Evolutionary conservation across 148 eudicot species (phyloP), one percentile per base, ranked within the genome.

Genomic region (Nepenthes gracilis): DNA sequence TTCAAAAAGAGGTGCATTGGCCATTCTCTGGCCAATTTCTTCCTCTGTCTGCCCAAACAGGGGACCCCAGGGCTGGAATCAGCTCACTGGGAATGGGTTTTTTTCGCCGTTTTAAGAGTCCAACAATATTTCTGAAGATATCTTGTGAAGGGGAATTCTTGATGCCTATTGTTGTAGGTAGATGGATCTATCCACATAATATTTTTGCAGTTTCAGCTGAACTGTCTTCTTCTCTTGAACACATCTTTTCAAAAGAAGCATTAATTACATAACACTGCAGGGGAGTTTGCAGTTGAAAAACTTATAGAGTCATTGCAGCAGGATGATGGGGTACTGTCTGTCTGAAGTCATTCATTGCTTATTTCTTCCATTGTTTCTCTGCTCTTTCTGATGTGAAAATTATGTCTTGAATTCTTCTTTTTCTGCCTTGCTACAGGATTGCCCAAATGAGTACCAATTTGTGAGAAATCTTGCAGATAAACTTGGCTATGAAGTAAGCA

Each of bases 121-220:
- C 95, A 6, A 87, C 95, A 4, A 82, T 87, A 13, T 87, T 87
- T 67, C 86, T 87, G 60, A 87, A 82, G 67, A 76, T 82, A 43
- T 87, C 95, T 60, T 87, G 95, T 76, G 82, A 82, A 67, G 95
- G 77, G 68, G 90, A 87, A 64, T 84, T 72, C 61, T 54, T 87
- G 77, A 77, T 87, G 54, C 95, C 95, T 14, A 78, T 87, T 64
- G 69, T 73, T 68, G 95, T 87, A 62, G 95, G 95, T 84, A 82
- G 55, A 57, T 71, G 36, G 33, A 57, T 67, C 66, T 59, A 37
- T 47, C 34, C 23, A 9, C 34, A 32, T 55, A 13, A 9, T 23
- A 14, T n/a, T 61, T 10, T 50, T 72, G 54, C 58, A 57, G 66
- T 68, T 56, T 59, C 12, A 36, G 14, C 9, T 13, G 55, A 55